These are phyloP conservation scores for Fragilaria radians DNA, from an alignment of 108 stramenopile species.

Conservation along the genomic window DNA sequence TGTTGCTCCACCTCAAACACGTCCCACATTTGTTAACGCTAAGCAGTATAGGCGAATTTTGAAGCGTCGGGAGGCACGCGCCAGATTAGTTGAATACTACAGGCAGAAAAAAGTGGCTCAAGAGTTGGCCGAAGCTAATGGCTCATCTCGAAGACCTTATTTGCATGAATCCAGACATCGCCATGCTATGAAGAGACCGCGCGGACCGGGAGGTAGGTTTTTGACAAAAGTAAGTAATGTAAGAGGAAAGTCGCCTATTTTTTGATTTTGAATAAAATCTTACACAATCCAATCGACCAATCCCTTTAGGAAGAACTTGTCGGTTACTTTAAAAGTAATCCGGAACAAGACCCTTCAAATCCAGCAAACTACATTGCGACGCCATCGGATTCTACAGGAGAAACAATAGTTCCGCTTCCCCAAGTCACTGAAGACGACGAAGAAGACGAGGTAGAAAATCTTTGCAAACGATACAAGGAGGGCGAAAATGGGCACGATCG, in stretches of 20 bases:
- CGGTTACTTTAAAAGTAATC: too few species aligned
- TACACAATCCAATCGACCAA: too few species aligned
- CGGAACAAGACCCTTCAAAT: too few species aligned
- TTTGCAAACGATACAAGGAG: background rate
- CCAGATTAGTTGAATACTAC: constrained; percentile 60
- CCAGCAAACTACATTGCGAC: too few species aligned
- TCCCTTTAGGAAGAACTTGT: too few species aligned
- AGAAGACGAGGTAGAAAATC: background rate
- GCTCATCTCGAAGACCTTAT: constrained; percentile 44
- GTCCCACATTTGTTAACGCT: constrained; percentile 79
- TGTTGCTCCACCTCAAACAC: constrained; percentile 7
- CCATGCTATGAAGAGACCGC: constrained; percentile 76
- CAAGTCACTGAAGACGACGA: background rate
- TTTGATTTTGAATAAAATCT: too few species aligned
- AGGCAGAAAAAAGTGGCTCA: constrained; percentile 20
- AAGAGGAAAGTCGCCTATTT: too few species aligned
- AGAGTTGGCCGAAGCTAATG: too few species aligned
- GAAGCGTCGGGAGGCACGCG: constrained; percentile 73
- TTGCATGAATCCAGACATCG: constrained; percentile 77
- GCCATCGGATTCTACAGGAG: too few species aligned
- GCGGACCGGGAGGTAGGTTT: constrained; percentile 81
- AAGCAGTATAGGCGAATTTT: constrained; percentile 79
- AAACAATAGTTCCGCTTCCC: too few species aligned
- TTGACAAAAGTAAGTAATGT: constrained; percentile 72
- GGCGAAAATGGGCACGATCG: background rate